These are phyloP conservation scores for Euphrasia arctica DNA, from an alignment of 305 asterid genomes.

Conservation along the genomic window DNA sequence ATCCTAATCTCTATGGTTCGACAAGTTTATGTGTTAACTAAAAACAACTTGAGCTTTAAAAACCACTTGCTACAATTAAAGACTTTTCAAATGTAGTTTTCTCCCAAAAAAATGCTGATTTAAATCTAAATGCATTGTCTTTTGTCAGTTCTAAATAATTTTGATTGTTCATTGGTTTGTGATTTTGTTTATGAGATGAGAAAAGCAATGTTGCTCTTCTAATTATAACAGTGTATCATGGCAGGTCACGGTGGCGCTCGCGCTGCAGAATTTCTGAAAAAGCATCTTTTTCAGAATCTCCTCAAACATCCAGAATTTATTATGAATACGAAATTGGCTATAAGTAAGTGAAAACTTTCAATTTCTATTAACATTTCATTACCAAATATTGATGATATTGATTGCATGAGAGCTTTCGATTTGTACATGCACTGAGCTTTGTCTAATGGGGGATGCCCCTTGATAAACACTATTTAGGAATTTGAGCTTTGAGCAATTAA, in stretches of 20 bases:
- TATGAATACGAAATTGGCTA: constrained; percentile 66
- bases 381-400: constrained; percentile 16
- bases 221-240: constrained; percentile 29
- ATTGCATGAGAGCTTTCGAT: constrained; percentile 7
- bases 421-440: neutral
- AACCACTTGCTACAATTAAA: neutral
- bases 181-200: constrained; percentile 12
- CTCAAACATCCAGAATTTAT: constrained; percentile 77
- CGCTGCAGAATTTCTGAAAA: constrained; percentile 93
- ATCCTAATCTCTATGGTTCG: constrained; percentile 2
- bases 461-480: neutral
- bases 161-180: constrained; percentile 14
- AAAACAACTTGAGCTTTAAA: neutral
- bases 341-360: constrained; percentile 60
- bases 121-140: constrained; percentile 7
- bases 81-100: constrained; percentile 14
- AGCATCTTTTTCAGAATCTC: constrained; percentile 87
- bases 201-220: constrained; percentile 18
- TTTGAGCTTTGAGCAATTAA: neutral
- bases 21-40: constrained; percentile 15
- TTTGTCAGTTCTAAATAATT: constrained; percentile 7
- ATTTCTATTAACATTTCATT: neutral
- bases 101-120: neutral
- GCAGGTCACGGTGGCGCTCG: constrained; percentile 99
- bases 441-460: neutral